Percentiles rank a stretch among this genome's conserved stretches.
These are phyloP conservation scores for Colletotrichum abscissum DNA, from an alignment of 2,329 filamentous ascomycete genomes.

Conservation along the genomic window DNA sequence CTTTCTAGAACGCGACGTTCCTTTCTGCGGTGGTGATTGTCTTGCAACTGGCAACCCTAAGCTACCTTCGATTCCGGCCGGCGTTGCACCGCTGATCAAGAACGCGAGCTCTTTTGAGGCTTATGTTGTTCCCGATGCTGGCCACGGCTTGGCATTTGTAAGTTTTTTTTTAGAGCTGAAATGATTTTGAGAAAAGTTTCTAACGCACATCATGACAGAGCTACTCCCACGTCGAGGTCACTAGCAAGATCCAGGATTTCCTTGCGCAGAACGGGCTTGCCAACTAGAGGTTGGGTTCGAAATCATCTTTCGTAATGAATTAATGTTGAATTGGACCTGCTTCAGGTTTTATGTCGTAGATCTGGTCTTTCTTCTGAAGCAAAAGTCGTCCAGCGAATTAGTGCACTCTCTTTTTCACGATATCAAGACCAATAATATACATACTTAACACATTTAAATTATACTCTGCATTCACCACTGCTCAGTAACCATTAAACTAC, in stretches of 20 bases:
- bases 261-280: slow-evolving; percentile 40
- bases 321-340: not conserved
- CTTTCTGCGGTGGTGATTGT: slow-evolving; percentile 74
- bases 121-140: slow-evolving; percentile 63
- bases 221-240: slow-evolving; percentile 48
- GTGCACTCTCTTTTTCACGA: not conserved
- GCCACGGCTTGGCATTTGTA: slow-evolving; percentile 63
- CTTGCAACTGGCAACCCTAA: slow-evolving; percentile 51
- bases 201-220: slow-evolving; percentile 24
- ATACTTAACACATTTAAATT: not conserved
- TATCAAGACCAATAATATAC: not conserved
- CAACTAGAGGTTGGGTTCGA: not conserved
- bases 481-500: no score
- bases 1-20: slow-evolving; percentile 55
- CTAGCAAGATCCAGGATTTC: slow-evolving; percentile 51
- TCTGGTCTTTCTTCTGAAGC: not conserved
- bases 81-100: slow-evolving; percentile 53
- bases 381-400: not conserved
- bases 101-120: slow-evolving; percentile 61
- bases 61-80: slow-evolving; percentile 55
- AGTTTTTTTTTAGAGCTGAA: not conserved
- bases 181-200: not conserved
- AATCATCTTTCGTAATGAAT: not conserved
- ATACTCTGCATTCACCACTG: no score
- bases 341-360: no score